A percentile compares a stretch with the other conserved stretches of the same genome.
Evolutionary conservation across 768 basidiomycete species (phyloP).

Genomic region (Auriscalpium orientale): DNA sequence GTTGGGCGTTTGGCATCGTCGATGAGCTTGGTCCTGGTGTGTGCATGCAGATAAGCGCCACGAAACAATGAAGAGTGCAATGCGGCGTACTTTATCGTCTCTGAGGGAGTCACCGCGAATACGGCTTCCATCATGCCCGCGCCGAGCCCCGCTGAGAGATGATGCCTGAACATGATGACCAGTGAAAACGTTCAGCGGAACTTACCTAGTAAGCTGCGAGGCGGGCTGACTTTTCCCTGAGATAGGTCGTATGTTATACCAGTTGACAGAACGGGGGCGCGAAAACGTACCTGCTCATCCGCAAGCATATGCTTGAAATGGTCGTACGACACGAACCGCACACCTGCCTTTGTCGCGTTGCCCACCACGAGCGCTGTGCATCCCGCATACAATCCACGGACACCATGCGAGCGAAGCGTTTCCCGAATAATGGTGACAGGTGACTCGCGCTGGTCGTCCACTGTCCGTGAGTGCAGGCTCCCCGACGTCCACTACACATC

Average conservation of each 20-base stretch:
- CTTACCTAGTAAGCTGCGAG: conserved; percentile 74
- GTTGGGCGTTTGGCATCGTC: conserved; percentile 83
- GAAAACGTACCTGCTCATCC: conserved; percentile 61
- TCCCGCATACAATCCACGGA: conserved; percentile 88
- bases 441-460: conserved; percentile 43
- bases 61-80: background rate
- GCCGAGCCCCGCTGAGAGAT: conserved; percentile 55
- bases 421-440: conserved; percentile 68
- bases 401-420: conserved; percentile 68
- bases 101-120: conserved; percentile 93
- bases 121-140: conserved; percentile 91
- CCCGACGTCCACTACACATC: background rate
- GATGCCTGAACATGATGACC: background rate
- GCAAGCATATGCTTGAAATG: conserved; percentile 79
- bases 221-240: conserved; percentile 87
- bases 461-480: background rate
- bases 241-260: background rate
- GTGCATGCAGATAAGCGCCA: background rate
- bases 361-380: conserved; percentile 85
- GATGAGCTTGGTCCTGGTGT: conserved; percentile 85
- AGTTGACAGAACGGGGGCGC: background rate
- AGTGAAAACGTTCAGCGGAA: background rate
- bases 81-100: conserved; percentile 87
- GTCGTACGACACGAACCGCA: conserved; percentile 93
- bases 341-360: conserved; percentile 91